These are phyloP conservation scores for Verticillium tricorpus DNA, from an alignment of 2,329 filamentous ascomycete species.

Conservation along the genomic window DNA sequence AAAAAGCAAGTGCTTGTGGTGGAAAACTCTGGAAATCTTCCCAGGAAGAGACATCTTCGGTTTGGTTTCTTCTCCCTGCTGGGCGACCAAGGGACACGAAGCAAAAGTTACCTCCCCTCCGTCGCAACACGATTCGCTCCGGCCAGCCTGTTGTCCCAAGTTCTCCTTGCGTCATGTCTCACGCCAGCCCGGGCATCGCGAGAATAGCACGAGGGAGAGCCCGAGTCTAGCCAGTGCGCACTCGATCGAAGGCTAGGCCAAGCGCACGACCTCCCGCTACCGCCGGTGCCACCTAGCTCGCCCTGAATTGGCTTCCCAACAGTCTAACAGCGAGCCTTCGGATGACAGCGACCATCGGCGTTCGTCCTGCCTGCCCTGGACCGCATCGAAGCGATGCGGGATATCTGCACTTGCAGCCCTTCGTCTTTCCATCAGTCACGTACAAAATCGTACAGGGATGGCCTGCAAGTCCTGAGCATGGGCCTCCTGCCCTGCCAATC, in stretches of 20 bases:
- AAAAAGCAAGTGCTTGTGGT: neutral
- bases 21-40: neutral
- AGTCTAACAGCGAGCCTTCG: neutral
- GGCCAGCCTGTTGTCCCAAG: neutral
- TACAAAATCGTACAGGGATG: neutral
- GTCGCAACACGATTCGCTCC: neutral
- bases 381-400: neutral
- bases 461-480: neutral
- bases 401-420: neutral
- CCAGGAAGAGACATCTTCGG: neutral
- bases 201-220: neutral
- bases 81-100: neutral
- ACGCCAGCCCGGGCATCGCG: neutral
- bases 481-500: neutral
- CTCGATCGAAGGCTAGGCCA: neutral
- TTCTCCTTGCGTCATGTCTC: neutral
- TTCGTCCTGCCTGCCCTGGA: neutral
- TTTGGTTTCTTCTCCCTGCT: neutral
- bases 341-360: neutral
- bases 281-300: neutral
- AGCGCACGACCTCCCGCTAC: neutral
- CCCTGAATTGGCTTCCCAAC: neutral
- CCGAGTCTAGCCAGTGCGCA: neutral
- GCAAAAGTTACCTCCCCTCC: neutral
- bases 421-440: neutral